A percentile compares a stretch with the other conserved stretches of the same genome.
Evolutionary conservation across 495 filamentous ascomycete species (phyloP).

Genomic region (Penicillium soppii): DNA sequence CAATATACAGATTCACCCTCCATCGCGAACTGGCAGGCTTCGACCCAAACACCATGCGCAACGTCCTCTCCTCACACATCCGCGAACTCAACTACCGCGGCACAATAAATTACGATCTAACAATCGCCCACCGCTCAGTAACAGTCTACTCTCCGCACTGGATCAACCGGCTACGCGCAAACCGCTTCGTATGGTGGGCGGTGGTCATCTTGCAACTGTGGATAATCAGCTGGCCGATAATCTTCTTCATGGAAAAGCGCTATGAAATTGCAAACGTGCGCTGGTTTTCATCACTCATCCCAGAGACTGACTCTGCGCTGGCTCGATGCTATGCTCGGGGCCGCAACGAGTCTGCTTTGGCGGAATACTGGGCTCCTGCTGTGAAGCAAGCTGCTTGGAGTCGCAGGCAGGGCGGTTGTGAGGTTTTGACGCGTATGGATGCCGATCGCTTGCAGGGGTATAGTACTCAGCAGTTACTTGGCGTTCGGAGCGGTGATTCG

Average conservation of each 20-base stretch:
- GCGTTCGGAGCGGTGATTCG: constrained; percentile 10
- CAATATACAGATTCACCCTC: constrained; percentile 35
- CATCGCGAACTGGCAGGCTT: constrained; percentile 37
- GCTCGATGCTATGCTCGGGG: constrained; percentile 27
- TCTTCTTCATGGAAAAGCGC: constrained; percentile 40
- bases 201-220: constrained; percentile 45
- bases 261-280: constrained; percentile 36
- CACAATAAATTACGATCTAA: constrained; percentile 21
- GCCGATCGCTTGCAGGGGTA: constrained; percentile 23
- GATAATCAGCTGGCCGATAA: constrained; percentile 45
- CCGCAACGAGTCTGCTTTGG: constrained; percentile 28
- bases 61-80: constrained; percentile 37
- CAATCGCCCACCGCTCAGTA: constrained; percentile 26
- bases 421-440: constrained; percentile 22
- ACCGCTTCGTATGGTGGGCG: constrained; percentile 35
- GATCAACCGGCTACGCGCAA: constrained; percentile 42
- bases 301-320: constrained; percentile 6
- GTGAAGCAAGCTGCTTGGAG: constrained; percentile 37
- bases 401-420: constrained; percentile 11
- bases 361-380: constrained; percentile 38
- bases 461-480: constrained; percentile 18
- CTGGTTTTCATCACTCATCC: constrained; percentile 32
- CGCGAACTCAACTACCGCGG: constrained; percentile 45
- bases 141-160: constrained; percentile 48
- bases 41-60: constrained; percentile 27